Evolutionary conservation across 176 grass and related monocot species (phyloP), one percentile per base, ranked within the genome.

Genomic region (Luzula sylvatica): DNA sequence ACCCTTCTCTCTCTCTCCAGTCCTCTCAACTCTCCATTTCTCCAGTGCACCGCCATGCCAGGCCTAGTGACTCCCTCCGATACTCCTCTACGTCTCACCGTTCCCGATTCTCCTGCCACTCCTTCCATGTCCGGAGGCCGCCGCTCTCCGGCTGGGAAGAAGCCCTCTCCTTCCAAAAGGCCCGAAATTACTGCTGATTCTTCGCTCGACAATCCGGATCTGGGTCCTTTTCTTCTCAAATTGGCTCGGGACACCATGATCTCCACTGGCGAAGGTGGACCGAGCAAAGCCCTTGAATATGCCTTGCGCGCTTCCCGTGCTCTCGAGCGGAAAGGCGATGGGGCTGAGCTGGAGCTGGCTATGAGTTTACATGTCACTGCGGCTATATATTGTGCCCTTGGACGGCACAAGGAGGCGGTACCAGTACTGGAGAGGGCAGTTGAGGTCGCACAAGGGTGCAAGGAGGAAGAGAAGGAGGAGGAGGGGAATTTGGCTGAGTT

Each of bases 301-400:
- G 92, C 92, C 11, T 62, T 86, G 60, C 81, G 92, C 0, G 85
- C 92, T 13, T 79, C 85, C 1, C 65, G 71, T n/a, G 82, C 86
- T 32, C 72, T 98, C 19, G 93, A 87, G 75, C 71, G 86, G 0
- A 75, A 79, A 30, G 88, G 88, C 1, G 81, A 96, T 46, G 93
- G 86, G 50, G 70, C 71, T 46, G 81, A 76, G 65, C 78, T 98
- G 71, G 93, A 98, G 75, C 81, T 92, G 11, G 93, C 93, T 44
- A 98, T 98, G 93, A 98, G 93, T 73, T 53, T 98, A 30, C 93
- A 98, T 55, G 93, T 98, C 41, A 79, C 93, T 20, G 93, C 93
- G 3, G 86, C 93, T 5, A 98, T 98, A 50, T 87, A 98, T 65
- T 90, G 93, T 58, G 78, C 75, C 0, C 65, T 98, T 2, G 85